Base-by-base conservation (phyloP, 495 filamentous ascomycete species). In the Annulohypoxylon maeteangense region DNA sequence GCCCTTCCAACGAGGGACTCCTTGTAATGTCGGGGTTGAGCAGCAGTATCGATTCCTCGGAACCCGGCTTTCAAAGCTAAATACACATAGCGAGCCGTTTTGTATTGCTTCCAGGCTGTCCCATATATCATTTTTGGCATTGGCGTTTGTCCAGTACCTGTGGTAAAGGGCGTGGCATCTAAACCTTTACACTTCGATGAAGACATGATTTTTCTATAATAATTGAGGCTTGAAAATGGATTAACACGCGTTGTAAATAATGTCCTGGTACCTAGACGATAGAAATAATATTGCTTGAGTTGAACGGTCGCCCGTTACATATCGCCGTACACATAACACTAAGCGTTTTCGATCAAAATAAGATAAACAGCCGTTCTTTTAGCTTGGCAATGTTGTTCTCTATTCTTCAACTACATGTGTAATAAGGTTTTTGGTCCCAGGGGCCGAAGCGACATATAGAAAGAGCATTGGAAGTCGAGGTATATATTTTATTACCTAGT, bases 71-170 rank as follows among this genome's bases (percentile, higher is more conserved):
- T 82, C 68, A 96, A 74, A 23, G 93, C 93, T 70, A 85, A 80
- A 72, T 89, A 84, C 25, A 94, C 91, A 1, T 93, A 83, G 36
- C 88, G 84, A 18, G 86, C 83, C 0, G 90, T 93, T 27, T 78
- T 79, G 2, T 89, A 88, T 76, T 92, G 91, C 80, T 95, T 94
- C 93, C 92, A 95, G n/a, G 93, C 93, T 7, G 92, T 94, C 45
- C 92, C 93, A 74, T 96, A 96, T 62, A 95, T 78, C 66, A 93
- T 84, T 62, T 82, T 80, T 6, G 90, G 90, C 72, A 87, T 84
- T 34, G 72, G 70, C 27, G 51, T 36, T 14, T 55, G 11, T 61
- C 54, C 71, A 8, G 50, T 23, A 62, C 59, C 50, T 65, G 70
- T 56, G 47, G 53, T 20, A 2, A 55, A 48, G 22, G 50, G 60